phyloP scores from a whole-genome alignment of 345 rosid species.

The Syzygium aromaticum region DNA sequence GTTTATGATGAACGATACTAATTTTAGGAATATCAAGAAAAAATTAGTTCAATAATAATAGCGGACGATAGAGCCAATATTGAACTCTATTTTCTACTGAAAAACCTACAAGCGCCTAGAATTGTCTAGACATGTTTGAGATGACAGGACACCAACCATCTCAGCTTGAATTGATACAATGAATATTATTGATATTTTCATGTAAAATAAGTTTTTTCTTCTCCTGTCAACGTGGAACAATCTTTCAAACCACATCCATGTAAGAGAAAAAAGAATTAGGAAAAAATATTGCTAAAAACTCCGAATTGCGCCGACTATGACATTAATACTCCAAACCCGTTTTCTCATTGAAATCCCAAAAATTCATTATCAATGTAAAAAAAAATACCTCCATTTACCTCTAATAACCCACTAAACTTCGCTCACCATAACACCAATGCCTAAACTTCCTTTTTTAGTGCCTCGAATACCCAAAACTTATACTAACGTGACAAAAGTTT shows the following conservation, averaged over 20 bases:
- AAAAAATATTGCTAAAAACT: not conserved
- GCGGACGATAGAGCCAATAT: not conserved
- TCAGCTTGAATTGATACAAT: not conserved
- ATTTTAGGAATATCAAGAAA: not conserved
- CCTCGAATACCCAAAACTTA: not conserved
- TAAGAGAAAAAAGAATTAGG: not conserved
- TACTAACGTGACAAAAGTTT: not conserved
- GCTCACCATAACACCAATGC: rapidly evolving
- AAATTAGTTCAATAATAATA: not conserved
- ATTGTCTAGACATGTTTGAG: not conserved
- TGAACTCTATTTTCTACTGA: not conserved
- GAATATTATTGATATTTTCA: not conserved
- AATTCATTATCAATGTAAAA: not conserved
- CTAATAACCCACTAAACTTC: not conserved
- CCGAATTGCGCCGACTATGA: rapidly evolving
- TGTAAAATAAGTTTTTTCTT: not conserved
- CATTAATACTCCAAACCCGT: not conserved
- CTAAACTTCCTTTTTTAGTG: not conserved
- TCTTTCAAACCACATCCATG: not conserved
- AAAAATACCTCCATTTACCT: not conserved
- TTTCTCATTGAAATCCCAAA: not conserved
- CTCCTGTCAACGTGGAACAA: not conserved
- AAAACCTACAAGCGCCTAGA: not conserved
- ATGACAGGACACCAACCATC: not conserved
- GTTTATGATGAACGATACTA: not conserved